Evolutionary conservation across 2,329 filamentous ascomycete genomes (phyloP).

Genomic region (Coleophoma eucalyptorum): DNA sequence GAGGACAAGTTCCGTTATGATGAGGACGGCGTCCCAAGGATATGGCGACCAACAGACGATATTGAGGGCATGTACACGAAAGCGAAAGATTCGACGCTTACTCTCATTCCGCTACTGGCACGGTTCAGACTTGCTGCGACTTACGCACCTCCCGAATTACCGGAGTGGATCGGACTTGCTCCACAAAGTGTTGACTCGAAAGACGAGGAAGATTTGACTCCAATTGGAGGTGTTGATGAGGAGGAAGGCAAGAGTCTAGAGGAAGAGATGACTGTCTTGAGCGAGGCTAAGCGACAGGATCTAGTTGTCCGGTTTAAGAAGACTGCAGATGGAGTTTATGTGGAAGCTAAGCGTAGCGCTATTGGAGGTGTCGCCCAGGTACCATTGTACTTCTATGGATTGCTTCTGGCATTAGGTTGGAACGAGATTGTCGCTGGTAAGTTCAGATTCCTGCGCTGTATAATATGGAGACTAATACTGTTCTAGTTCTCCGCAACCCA

Average conservation of each 20-base stretch:
- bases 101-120: constrained; percentile 83
- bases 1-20: constrained; percentile 99
- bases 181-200: constrained; percentile 71
- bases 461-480: constrained; percentile 6
- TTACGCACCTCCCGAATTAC: constrained; percentile 74
- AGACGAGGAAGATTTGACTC: constrained; percentile 84
- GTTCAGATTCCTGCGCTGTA: constrained; percentile 29
- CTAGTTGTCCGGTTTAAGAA: constrained; percentile 96
- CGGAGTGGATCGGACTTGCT: constrained; percentile 76
- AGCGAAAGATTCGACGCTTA: constrained; percentile 87
- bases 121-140: constrained; percentile 77
- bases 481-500: constrained; percentile 83
- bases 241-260: constrained; percentile 92
- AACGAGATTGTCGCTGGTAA: constrained; percentile 94
- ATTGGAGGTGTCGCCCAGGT: constrained; percentile 94
- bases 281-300: constrained; percentile 86
- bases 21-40: constrained; percentile 86
- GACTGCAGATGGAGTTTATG: constrained; percentile 94
- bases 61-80: constrained; percentile 94
- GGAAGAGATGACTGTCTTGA: constrained; percentile 94
- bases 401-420: constrained; percentile 92
- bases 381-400: constrained; percentile 88
- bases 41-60: constrained; percentile 95
- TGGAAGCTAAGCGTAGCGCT: constrained; percentile 94
- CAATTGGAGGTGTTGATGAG: constrained; percentile 91